Conservation (phyloP, 2,329 filamentous ascomycete species). For the Claviceps quebecensis region DNA sequence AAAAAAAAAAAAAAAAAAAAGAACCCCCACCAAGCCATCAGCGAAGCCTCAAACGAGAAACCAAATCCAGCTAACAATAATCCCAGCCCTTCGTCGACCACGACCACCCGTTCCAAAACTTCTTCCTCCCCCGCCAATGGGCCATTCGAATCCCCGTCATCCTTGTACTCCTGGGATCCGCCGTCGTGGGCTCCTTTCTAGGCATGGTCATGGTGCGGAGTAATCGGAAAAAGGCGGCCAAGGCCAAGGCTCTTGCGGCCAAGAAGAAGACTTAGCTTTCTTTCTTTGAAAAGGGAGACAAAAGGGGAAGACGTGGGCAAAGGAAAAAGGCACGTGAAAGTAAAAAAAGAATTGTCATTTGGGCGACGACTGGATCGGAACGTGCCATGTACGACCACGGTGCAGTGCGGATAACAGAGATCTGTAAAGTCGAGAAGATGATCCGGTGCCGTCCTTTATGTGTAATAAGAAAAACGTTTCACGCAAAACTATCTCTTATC, state of each 20-base stretch:
- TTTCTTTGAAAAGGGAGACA: no score
- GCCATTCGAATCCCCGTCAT: conserved; percentile 97
- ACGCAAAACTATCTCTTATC: no score
- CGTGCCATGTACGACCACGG: no score
- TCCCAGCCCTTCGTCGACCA: conserved; percentile 91
- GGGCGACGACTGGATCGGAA: no score
- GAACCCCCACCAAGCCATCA: not conserved
- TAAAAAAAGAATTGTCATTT: not conserved
- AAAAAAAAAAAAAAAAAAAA: no score
- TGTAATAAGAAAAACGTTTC: no score
- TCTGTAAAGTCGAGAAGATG: no score
- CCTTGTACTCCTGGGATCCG: conserved; percentile 77
- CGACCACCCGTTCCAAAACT: conserved; percentile 79
- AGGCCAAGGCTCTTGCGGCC: conserved; percentile 66
- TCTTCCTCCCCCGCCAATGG: conserved; percentile 97
- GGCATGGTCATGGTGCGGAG: conserved; percentile 97
- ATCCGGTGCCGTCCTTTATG: no score
- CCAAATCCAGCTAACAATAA: not conserved
- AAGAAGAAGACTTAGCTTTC: conserved; percentile 66
- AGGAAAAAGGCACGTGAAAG: not conserved
- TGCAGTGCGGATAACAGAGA: no score
- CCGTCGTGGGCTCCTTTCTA: conserved; percentile 91
- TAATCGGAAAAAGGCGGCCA: conserved; percentile 93
- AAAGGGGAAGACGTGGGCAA: not conserved
- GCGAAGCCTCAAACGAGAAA: no score